These are phyloP conservation scores for Globisporangium spiculum DNA, from an alignment of 352 stramenopile genomes.

Conservation along the genomic window DNA sequence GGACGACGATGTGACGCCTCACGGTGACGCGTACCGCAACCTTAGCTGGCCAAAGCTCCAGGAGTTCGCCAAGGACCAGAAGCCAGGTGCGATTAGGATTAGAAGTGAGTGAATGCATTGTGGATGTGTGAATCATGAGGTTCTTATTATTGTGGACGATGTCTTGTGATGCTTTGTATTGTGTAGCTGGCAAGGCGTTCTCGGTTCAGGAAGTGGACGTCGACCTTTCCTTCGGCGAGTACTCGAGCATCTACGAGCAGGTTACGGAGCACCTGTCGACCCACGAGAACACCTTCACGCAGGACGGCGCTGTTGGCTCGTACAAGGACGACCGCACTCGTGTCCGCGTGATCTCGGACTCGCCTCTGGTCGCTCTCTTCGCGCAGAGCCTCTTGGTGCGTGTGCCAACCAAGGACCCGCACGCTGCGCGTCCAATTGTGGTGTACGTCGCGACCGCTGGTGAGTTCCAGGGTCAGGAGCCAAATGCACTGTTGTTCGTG, in stretches of 20 bases:
- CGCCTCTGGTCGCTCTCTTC: conserved; percentile 64
- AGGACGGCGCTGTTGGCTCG: conserved; percentile 75
- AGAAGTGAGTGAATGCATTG: neutral
- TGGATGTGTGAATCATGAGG: neutral
- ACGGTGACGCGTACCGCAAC: conserved; percentile 78
- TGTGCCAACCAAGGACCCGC: conserved; percentile 58
- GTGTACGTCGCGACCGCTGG: conserved; percentile 65
- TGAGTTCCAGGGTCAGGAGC: conserved; percentile 59
- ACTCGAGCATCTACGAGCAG: conserved; percentile 63
- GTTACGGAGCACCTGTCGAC: conserved; percentile 70
- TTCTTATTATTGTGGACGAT: neutral
- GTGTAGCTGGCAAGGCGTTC: conserved; percentile 53
- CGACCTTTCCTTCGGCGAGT: conserved; percentile 61
- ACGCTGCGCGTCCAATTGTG: conserved; percentile 74
- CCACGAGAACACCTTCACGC: conserved; percentile 57
- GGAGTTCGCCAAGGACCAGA: conserved; percentile 62
- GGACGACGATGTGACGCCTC: conserved; percentile 76
- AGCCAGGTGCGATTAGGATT: conserved; percentile 31
- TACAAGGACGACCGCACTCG: conserved; percentile 73
- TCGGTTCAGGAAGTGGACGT: conserved; percentile 64
- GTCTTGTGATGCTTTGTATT: neutral
- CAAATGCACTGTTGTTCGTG: conserved; percentile 53
- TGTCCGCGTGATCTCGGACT: conserved; percentile 80
- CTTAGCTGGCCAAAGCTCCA: conserved; percentile 62
- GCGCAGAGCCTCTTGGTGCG: conserved; percentile 69